Percentiles rank a stretch among this genome's conserved stretches.
phyloP scores from a whole-genome alignment of 345 rosid species.

The Lepidium africanum region DNA sequence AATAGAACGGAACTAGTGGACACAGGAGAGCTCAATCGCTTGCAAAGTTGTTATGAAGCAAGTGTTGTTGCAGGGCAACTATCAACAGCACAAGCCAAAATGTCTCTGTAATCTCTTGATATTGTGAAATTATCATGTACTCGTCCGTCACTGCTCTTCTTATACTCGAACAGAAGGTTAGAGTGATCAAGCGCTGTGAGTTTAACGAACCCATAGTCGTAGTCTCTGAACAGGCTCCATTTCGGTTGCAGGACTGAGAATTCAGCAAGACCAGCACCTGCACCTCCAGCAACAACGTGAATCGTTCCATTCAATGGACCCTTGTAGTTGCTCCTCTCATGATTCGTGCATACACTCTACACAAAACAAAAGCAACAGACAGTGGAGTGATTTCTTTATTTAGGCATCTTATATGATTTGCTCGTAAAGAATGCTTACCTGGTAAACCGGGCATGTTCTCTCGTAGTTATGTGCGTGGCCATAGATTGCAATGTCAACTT shows the following conservation, averaged over 20 bases:
- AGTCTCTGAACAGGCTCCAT: slow-evolving; percentile 53
- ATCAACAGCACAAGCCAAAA: slow-evolving; percentile 47
- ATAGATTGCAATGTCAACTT: slow-evolving; percentile 63
- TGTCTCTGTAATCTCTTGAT: slow-evolving; percentile 45
- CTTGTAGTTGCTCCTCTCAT: slow-evolving; percentile 42
- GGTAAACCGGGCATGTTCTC: slow-evolving; percentile 68
- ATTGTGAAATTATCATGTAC: slow-evolving; percentile 56
- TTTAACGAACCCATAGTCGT: slow-evolving; percentile 45
- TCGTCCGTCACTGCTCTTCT: slow-evolving; percentile 64
- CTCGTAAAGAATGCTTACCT: slow-evolving; percentile 31
- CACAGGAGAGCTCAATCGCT: background rate
- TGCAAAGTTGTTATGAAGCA: slow-evolving; percentile 33
- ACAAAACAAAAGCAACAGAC: background rate
- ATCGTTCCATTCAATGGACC: slow-evolving; percentile 63
- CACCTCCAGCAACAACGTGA: slow-evolving; percentile 83
- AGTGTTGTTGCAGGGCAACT: slow-evolving; percentile 53
- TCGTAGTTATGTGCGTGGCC: slow-evolving; percentile 77
- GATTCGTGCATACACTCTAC: slow-evolving; percentile 50
- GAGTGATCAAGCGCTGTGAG: slow-evolving; percentile 55
- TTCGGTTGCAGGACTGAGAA: slow-evolving; percentile 38
- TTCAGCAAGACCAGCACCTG: slow-evolving; percentile 49
- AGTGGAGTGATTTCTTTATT: background rate
- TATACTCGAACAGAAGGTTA: slow-evolving; percentile 52
- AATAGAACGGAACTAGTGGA: background rate
- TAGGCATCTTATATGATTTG: background rate